Evolutionary conservation across 192 early-diverging fungal genomes (phyloP).

Genomic region (Chytriomyces confervae): DNA sequence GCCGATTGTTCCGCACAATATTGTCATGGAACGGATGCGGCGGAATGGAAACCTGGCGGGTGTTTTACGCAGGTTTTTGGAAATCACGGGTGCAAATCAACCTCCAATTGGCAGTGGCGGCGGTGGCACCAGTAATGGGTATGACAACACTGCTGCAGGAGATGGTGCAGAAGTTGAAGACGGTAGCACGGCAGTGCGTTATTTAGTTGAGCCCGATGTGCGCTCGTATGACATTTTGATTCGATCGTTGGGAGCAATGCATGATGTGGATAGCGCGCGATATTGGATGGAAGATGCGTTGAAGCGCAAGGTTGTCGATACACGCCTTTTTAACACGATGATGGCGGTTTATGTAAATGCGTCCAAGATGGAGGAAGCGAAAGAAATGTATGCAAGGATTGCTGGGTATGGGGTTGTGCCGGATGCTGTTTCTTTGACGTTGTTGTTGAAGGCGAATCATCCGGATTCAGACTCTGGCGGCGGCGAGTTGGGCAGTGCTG

Average conservation of each 20-base stretch:
- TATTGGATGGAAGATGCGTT: slow-evolving; percentile 24
- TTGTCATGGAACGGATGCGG: slow-evolving; percentile 28
- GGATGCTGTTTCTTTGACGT: slow-evolving; percentile 18
- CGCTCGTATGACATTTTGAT: slow-evolving; percentile 30
- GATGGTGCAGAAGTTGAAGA: neutral
- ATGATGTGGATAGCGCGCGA: slow-evolving; percentile 10
- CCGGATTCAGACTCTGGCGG: neutral
- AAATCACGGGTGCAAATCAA: neutral
- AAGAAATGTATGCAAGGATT: slow-evolving; percentile 21
- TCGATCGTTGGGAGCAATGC: slow-evolving; percentile 12
- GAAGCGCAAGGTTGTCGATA: slow-evolving; percentile 1
- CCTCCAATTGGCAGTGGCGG: neutral
- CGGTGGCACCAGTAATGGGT: neutral
- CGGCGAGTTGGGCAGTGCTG: too few relatives aligned
- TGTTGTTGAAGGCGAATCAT: slow-evolving; percentile 17
- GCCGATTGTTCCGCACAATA: slow-evolving; percentile 17
- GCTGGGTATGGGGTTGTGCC: slow-evolving; percentile 13
- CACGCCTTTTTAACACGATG: slow-evolving; percentile 25
- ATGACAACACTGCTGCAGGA: neutral
- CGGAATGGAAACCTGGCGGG: slow-evolving; percentile 19
- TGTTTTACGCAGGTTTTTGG: slow-evolving; percentile 22
- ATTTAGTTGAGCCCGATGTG: slow-evolving; percentile 3
- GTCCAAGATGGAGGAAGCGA: slow-evolving; percentile 2
- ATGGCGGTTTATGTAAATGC: slow-evolving; percentile 17
- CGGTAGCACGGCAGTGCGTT: neutral